These are phyloP conservation scores for Boletales sp. DNA, from an alignment of 768 basidiomycete genomes.

Conservation along the genomic window DNA sequence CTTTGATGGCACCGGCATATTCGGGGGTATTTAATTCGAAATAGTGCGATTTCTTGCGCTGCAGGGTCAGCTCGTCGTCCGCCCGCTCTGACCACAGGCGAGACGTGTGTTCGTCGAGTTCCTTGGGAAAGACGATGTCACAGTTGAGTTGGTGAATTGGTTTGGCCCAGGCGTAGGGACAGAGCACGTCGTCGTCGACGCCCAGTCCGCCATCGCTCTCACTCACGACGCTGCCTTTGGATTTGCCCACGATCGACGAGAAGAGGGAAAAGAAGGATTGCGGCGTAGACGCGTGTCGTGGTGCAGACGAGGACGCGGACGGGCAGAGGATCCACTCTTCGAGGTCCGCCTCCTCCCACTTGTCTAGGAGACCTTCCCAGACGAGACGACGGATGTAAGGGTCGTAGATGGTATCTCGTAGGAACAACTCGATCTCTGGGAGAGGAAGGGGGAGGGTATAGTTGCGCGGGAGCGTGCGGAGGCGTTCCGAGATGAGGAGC, in stretches of 20 bases:
- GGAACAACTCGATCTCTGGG: slow-evolving; percentile 56
- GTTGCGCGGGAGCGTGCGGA: slow-evolving; percentile 69
- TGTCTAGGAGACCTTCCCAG: slow-evolving; percentile 74
- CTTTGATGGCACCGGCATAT: slow-evolving; percentile 68
- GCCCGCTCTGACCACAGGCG: neutral
- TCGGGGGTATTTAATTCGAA: slow-evolving; percentile 79
- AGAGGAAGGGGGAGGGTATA: slow-evolving; percentile 75
- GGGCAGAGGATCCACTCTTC: slow-evolving; percentile 71
- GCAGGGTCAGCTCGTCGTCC: neutral
- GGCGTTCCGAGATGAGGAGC: slow-evolving; percentile 74
- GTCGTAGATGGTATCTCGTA: slow-evolving; percentile 83
- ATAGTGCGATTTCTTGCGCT: slow-evolving; percentile 32
- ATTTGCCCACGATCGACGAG: neutral
- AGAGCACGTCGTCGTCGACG: slow-evolving; percentile 56
- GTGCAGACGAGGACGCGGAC: slow-evolving; percentile 3
- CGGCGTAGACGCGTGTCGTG: slow-evolving; percentile 18
- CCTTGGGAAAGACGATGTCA: slow-evolving; percentile 74
- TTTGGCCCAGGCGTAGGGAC: slow-evolving; percentile 77
- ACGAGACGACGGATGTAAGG: slow-evolving; percentile 83
- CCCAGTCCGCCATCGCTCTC: slow-evolving; percentile 15
- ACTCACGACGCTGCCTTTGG: neutral
- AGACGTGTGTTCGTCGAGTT: slow-evolving; percentile 41
- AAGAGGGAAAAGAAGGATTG: slow-evolving; percentile 20
- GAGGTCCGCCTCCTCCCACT: slow-evolving; percentile 58
- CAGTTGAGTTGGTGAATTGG: slow-evolving; percentile 79